Evolutionary conservation across 306 rosid species (phyloP).

Genomic region (Fragaria nilgerrensis): DNA sequence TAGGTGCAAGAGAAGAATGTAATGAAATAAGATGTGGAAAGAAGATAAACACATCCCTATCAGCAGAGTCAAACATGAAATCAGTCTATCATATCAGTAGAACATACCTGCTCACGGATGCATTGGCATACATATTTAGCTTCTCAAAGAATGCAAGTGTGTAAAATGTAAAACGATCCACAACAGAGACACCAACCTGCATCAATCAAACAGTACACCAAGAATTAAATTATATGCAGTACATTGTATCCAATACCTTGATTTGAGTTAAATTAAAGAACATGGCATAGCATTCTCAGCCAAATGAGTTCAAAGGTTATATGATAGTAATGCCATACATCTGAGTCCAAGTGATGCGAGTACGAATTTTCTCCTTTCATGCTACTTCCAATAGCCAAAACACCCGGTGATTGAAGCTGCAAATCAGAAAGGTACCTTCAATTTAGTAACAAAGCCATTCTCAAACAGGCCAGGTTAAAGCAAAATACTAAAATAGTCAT

Average conservation of each 20-base stretch:
- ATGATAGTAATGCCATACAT: slow-evolving; percentile 42
- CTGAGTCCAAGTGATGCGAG: slow-evolving; percentile 95
- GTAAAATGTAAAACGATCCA: slow-evolving; percentile 92
- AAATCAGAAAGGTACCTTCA: slow-evolving; percentile 33
- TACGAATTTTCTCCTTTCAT: slow-evolving; percentile 97
- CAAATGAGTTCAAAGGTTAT: not conserved
- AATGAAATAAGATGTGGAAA: not conserved
- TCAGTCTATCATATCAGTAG: not conserved
- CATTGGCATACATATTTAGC: slow-evolving; percentile 89
- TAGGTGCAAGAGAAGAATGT: not conserved
- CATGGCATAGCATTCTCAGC: slow-evolving; percentile 12
- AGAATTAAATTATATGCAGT: slow-evolving; percentile 16
- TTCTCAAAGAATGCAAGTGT: slow-evolving; percentile 91
- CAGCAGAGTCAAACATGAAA: not conserved
- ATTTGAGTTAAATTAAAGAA: not conserved
- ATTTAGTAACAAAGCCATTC: slow-evolving; percentile 31
- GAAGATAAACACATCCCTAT: not conserved
- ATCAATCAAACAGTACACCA: slow-evolving; percentile 9
- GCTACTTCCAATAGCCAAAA: slow-evolving; percentile 97
- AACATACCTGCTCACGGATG: slow-evolving; percentile 81
- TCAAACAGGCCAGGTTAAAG: not conserved
- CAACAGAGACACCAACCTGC: slow-evolving; percentile 96
- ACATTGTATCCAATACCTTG: slow-evolving; percentile 9
- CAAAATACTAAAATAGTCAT: not conserved
- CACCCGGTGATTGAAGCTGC: slow-evolving; percentile 97